A percentile compares a stretch with the other conserved stretches of the same genome.
These are phyloP conservation scores for Hypomontagnella monticulosa DNA, from an alignment of 495 filamentous ascomycete species.

Conservation along the genomic window DNA sequence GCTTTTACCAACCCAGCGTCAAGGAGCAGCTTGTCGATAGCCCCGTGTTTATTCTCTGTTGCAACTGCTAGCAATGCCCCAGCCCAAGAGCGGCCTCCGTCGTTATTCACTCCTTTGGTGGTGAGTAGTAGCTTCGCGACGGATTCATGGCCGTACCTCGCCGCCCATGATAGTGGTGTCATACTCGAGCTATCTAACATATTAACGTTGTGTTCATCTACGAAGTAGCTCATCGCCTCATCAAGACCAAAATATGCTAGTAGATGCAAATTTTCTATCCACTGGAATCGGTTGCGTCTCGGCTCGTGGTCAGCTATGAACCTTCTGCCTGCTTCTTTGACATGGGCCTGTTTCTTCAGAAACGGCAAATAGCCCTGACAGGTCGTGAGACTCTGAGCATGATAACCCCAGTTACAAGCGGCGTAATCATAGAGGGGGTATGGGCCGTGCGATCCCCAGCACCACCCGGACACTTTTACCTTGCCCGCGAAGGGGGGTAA, in stretches of 20 bases:
- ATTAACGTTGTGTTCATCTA: not conserved
- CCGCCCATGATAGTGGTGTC: conserved; percentile 33
- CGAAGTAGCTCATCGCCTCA: not conserved
- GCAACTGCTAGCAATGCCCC: too few relatives aligned
- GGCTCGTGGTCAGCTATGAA: too few relatives aligned
- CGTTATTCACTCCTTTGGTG: too few relatives aligned
- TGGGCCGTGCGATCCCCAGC: too few relatives aligned
- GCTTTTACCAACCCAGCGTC: too few relatives aligned
- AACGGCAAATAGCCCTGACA: not conserved
- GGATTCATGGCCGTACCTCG: conserved; percentile 3
- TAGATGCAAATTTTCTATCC: conserved; percentile 43
- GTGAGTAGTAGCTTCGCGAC: conserved; percentile 15
- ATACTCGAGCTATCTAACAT: not conserved
- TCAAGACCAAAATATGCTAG: conserved; percentile 40
- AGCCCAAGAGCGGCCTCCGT: too few relatives aligned
- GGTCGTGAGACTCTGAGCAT: conserved; percentile 37
- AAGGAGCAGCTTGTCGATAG: too few relatives aligned
- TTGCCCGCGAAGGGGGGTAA: conserved; percentile 52
- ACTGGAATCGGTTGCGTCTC: too few relatives aligned
- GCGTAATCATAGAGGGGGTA: conserved; percentile 54
- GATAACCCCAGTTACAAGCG: conserved; percentile 55
- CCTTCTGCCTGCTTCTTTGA: too few relatives aligned
- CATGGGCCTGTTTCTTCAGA: conserved; percentile 6
- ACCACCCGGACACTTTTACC: too few relatives aligned
- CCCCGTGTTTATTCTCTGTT: too few relatives aligned